phyloP scores from a whole-genome alignment of 2,329 filamentous ascomycete species.

The Rachicladosporium sp. region DNA sequence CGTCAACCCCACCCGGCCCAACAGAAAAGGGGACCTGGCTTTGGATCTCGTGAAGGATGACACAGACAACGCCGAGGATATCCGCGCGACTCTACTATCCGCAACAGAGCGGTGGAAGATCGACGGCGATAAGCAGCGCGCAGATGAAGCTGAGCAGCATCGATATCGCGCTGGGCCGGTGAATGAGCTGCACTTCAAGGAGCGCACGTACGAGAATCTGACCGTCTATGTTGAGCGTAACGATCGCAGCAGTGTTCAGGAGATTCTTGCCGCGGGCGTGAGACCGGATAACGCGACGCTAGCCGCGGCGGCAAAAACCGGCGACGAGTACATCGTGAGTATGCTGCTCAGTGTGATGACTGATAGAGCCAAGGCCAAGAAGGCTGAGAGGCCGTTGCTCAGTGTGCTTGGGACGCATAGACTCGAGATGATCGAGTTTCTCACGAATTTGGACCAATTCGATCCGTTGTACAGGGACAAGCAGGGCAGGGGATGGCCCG shows the following conservation, averaged over 20 bases:
- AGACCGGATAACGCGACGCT: slow-evolving; percentile 65
- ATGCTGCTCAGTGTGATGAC: slow-evolving; percentile 45
- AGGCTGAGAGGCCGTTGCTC: slow-evolving; percentile 82
- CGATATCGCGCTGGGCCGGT: slow-evolving; percentile 25
- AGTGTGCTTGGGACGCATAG: slow-evolving; percentile 85
- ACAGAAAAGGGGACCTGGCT: slow-evolving; percentile 85
- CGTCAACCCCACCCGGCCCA: slow-evolving; percentile 82
- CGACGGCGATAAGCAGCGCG: slow-evolving; percentile 34
- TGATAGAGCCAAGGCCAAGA: slow-evolving; percentile 49
- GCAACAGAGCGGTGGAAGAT: slow-evolving; percentile 35
- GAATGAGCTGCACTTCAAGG: slow-evolving; percentile 37
- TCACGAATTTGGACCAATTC: slow-evolving; percentile 43
- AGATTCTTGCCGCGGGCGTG: slow-evolving; percentile 32
- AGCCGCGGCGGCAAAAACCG: slow-evolving; percentile 81
- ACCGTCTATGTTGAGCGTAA: slow-evolving; percentile 37
- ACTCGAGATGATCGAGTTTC: slow-evolving; percentile 60
- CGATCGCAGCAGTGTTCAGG: slow-evolving; percentile 35
- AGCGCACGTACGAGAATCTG: slow-evolving; percentile 36
- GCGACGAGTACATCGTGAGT: slow-evolving; percentile 77
- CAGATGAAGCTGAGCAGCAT: slow-evolving; percentile 36
- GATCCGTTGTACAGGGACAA: slow-evolving; percentile 65
- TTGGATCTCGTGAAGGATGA: slow-evolving; percentile 70
- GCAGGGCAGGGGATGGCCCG: slow-evolving; percentile 70
- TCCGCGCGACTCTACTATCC: slow-evolving; percentile 36
- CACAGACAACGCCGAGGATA: slow-evolving; percentile 64